Percentiles rank a stretch among this genome's conserved stretches.
Conservation (phyloP, 257 asterid genomes). For the Gentiana macrophylla region DNA sequence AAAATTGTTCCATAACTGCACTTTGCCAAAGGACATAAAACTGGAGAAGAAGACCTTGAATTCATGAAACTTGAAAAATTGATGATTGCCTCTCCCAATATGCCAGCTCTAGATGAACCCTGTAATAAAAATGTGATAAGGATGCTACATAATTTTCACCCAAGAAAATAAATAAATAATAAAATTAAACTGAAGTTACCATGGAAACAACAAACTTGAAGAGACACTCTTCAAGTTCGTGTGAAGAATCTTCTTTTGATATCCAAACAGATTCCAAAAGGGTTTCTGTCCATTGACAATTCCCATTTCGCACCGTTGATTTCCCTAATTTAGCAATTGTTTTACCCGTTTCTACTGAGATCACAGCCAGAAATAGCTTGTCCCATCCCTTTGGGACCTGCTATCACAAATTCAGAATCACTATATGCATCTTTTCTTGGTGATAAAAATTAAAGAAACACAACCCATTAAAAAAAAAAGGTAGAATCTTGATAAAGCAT, state of each 20-base stretch:
- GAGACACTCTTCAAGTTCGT: conserved; percentile 44
- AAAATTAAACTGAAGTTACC: conserved; percentile 25
- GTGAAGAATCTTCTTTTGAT: conserved; percentile 35
- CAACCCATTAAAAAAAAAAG: neutral
- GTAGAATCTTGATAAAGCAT: neutral
- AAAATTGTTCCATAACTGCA: conserved; percentile 62
- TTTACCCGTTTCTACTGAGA: conserved; percentile 65
- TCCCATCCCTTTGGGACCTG: conserved; percentile 99
- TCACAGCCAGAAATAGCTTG: conserved; percentile 46
- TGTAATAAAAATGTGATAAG: conserved; percentile 8
- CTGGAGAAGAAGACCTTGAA: conserved; percentile 43
- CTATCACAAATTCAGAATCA: conserved; percentile 3
- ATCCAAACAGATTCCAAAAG: conserved; percentile 58
- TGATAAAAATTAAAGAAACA: neutral
- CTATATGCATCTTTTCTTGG: neutral
- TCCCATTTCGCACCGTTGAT: conserved; percentile 55
- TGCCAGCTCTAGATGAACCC: conserved; percentile 71
- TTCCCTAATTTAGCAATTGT: conserved; percentile 55
- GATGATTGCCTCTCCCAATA: conserved; percentile 67
- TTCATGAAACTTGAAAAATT: conserved; percentile 39
- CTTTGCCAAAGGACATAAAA: conserved; percentile 59
- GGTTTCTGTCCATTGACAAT: conserved; percentile 74
- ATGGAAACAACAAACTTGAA: conserved; percentile 60
- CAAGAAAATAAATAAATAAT: neutral
- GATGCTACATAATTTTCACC: neutral